A percentile compares a stretch with the other conserved stretches of the same genome.
These are phyloP conservation scores for Cyclotella kingstonii DNA, from an alignment of 108 stramenopile species.

Conservation along the genomic window DNA sequence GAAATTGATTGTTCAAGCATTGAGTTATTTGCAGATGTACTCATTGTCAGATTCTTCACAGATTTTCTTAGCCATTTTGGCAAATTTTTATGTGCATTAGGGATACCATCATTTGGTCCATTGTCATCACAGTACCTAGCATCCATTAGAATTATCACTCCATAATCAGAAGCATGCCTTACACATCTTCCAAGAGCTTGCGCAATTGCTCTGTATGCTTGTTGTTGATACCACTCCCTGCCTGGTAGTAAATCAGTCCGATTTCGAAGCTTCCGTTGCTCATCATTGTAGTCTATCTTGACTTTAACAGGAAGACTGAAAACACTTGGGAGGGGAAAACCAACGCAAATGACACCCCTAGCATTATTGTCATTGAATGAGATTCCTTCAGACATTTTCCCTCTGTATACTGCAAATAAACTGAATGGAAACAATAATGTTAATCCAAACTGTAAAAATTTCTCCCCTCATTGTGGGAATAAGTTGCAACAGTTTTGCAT, in stretches of 20 bases:
- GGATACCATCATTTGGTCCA: conserved; percentile 50
- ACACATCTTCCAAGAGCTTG: conserved; percentile 90
- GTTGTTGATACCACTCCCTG: conserved; percentile 84
- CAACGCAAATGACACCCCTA: conserved; percentile 77
- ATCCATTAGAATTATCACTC: conserved; percentile 83
- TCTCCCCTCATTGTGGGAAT: no score
- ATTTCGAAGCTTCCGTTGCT: conserved; percentile 52
- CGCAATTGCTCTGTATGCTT: conserved; percentile 89
- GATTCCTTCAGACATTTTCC: conserved; percentile 83
- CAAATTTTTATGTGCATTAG: conserved; percentile 53
- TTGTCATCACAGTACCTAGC: conserved; percentile 78
- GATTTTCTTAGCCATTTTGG: conserved; percentile 77
- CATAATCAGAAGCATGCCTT: conserved; percentile 87
- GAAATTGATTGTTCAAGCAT: conserved; percentile 28
- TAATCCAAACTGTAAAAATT: not conserved
- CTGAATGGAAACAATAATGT: not conserved
- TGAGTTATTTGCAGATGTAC: conserved; percentile 13
- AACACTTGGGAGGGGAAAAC: conserved; percentile 64
- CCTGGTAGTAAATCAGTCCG: conserved; percentile 70
- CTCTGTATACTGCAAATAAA: conserved; percentile 85
- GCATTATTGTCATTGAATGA: conserved; percentile 82
- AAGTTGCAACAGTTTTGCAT: no score
- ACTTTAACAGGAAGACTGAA: conserved; percentile 51
- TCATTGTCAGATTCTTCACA: conserved; percentile 59
- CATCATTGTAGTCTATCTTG: conserved; percentile 81